These are phyloP conservation scores for Colletotrichum sp. DNA, from an alignment of 2,329 filamentous ascomycete species.

Conservation along the genomic window DNA sequence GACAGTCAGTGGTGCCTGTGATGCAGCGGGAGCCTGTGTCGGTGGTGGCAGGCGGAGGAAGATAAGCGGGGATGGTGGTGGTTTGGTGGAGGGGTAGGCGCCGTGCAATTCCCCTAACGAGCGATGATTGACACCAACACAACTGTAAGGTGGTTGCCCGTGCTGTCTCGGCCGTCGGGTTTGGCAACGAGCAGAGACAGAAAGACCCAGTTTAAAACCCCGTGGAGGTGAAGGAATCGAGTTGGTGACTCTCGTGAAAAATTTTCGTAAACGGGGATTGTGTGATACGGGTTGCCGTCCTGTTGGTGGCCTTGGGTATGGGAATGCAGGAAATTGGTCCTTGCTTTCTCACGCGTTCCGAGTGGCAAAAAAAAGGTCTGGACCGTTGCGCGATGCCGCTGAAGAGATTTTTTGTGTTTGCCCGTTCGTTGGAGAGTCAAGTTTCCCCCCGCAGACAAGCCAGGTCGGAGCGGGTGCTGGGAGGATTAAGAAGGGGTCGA, in stretches of 20 bases:
- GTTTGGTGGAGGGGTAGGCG: slow-evolving; percentile 18
- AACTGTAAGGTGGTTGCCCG: background rate
- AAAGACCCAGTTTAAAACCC: background rate
- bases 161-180: slow-evolving; percentile 19
- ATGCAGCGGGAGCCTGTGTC: background rate
- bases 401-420: slow-evolving; percentile 16
- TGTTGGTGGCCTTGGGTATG: slow-evolving; percentile 17
- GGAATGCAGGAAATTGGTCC: slow-evolving; percentile 18
- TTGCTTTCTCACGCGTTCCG: slow-evolving; percentile 14
- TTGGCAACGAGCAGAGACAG: slow-evolving; percentile 9
- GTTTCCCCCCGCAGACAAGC: slow-evolving; percentile 2
- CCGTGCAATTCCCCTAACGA: slow-evolving; percentile 15
- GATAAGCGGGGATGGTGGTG: slow-evolving; percentile 17
- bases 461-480: slow-evolving; percentile 19
- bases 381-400: background rate
- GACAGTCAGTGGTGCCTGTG: background rate
- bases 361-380: slow-evolving; percentile 15
- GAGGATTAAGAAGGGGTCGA: slow-evolving; percentile 19
- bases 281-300: slow-evolving; percentile 1
- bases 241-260: slow-evolving; percentile 14
- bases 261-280: slow-evolving; percentile 2
- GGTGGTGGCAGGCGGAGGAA: slow-evolving; percentile 6
- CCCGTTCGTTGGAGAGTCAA: background rate
- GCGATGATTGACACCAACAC: slow-evolving; percentile 13
- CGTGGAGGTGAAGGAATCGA: background rate